phyloP scores from a whole-genome alignment of 208 protist species.

The Leishmania braziliensis region DNA sequence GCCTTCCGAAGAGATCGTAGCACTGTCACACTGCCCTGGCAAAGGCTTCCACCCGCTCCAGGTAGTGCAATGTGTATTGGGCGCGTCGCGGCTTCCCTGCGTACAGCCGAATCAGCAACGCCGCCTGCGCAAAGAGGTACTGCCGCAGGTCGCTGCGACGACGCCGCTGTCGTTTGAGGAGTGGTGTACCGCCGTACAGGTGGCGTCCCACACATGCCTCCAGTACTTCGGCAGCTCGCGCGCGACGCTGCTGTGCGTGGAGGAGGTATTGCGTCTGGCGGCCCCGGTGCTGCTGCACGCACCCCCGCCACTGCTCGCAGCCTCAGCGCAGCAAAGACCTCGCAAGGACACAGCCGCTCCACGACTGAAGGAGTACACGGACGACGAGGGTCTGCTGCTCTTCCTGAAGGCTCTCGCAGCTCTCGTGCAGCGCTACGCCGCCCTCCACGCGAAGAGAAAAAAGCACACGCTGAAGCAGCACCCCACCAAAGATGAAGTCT shows the following conservation, averaged over 20 bases:
- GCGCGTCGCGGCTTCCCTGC: constrained; percentile 53
- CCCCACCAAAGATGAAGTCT: constrained; percentile 35
- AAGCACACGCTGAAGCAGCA: constrained; percentile 50
- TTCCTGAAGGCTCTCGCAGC: constrained; percentile 51
- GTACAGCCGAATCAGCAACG: constrained; percentile 58
- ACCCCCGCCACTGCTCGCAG: constrained; percentile 5
- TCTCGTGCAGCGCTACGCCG: constrained; percentile 57
- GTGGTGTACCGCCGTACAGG: constrained; percentile 54
- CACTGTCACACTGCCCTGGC: constrained; percentile 50
- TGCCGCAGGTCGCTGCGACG: constrained; percentile 41
- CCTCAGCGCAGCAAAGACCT: constrained; percentile 25
- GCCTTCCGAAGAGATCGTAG: constrained; percentile 46
- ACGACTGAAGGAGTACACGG: constrained; percentile 44
- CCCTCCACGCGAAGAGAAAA: constrained; percentile 33
- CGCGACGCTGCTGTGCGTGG: constrained; percentile 56
- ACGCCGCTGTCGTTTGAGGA: constrained; percentile 60
- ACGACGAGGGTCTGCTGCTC: constrained; percentile 43
- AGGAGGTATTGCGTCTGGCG: constrained; percentile 60
- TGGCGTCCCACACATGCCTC: constrained; percentile 30
- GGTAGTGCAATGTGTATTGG: constrained; percentile 72
- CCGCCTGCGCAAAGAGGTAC: constrained; percentile 62
- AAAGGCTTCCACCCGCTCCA: constrained; percentile 62
- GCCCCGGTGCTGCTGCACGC: constrained; percentile 52
- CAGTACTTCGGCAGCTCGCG: constrained; percentile 32
- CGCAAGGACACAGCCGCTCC: constrained; percentile 32